A percentile compares a stretch with the other conserved stretches of the same genome.
Evolutionary conservation across 2,329 filamentous ascomycete species (phyloP).

Genomic region (Paecilomyces sp.): DNA sequence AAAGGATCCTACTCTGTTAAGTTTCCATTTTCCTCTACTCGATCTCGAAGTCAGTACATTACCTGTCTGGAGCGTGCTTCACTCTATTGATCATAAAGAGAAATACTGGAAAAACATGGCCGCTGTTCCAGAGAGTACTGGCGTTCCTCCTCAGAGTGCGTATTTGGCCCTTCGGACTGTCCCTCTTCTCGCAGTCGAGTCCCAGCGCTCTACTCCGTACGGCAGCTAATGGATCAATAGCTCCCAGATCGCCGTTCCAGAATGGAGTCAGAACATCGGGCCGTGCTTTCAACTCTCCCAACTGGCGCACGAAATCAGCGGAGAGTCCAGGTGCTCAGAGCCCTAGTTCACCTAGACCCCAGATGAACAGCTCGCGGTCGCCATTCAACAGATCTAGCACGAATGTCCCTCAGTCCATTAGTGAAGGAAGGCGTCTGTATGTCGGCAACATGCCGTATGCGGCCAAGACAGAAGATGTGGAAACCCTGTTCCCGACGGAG

Average conservation of each 20-base stretch:
- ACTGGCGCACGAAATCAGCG: conserved; percentile 36
- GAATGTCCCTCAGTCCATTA: conserved; percentile 29
- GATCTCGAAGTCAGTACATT: neutral
- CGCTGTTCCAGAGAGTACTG: conserved; percentile 20
- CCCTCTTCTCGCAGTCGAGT: conserved; percentile 4
- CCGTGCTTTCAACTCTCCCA: conserved; percentile 31
- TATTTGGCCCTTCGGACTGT: conserved; percentile 1
- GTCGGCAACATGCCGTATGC: conserved; percentile 51
- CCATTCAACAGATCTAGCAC: conserved; percentile 22
- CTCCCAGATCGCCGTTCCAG: conserved; percentile 23
- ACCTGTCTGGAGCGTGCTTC: neutral
- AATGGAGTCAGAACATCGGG: conserved; percentile 28
- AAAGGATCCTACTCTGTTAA: neutral
- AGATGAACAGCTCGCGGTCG: conserved; percentile 21
- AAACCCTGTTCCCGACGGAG: conserved; percentile 39
- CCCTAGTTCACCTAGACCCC: conserved; percentile 18
- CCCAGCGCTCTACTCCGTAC: conserved; percentile 2
- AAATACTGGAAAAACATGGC: conserved; percentile 12
- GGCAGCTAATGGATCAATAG: conserved; percentile 8
- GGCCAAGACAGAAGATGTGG: conserved; percentile 45
- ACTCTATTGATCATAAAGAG: no score
- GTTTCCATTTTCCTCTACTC: neutral
- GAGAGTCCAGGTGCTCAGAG: conserved; percentile 23
- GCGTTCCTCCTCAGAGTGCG: conserved; percentile 26
- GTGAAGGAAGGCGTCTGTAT: conserved; percentile 42